phyloP scores from a whole-genome alignment of 495 filamentous ascomycete genomes.

The Clohesyomyces aquaticus region DNA sequence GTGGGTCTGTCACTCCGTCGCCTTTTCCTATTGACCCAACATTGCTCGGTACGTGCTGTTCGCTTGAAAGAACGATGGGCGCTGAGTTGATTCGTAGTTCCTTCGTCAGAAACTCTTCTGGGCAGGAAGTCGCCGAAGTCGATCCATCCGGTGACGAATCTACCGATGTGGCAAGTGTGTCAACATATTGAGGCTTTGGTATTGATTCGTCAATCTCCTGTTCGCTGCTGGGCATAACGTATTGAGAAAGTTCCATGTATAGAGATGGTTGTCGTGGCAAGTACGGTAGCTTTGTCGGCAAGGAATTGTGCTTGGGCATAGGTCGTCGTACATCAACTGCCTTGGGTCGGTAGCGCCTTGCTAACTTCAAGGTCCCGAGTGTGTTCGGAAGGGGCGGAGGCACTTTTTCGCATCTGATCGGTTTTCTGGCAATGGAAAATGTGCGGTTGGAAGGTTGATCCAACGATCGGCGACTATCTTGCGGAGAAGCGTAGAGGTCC shows the following conservation, averaged over 20 bases:
- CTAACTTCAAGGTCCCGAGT: background rate
- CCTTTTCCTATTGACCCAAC: background rate
- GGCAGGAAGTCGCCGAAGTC: conserved; percentile 7
- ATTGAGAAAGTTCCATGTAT: conserved; percentile 19
- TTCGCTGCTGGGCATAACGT: conserved; percentile 13
- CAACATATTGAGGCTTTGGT: background rate
- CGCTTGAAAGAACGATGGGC: background rate
- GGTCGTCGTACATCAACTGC: conserved; percentile 22
- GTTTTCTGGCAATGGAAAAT: conserved; percentile 9
- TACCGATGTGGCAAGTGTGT: conserved; percentile 6
- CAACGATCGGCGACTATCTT: conserved; percentile 11
- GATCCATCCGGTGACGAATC: conserved; percentile 7
- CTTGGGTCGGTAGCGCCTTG: conserved; percentile 20
- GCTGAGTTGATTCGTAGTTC: background rate
- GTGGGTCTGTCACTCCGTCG: background rate
- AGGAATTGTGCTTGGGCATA: conserved; percentile 14
- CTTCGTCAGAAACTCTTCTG: background rate
- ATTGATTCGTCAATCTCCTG: background rate
- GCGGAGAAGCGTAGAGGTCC: conserved; percentile 29
- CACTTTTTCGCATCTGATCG: background rate
- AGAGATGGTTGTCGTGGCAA: conserved; percentile 23
- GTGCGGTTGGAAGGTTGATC: conserved; percentile 4
- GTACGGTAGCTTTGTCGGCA: conserved; percentile 21
- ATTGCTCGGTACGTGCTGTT: background rate
- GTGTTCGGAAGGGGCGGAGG: conserved; percentile 5